A percentile compares a stretch with the other conserved stretches of the same genome.
Evolutionary conservation across 2,329 filamentous ascomycete genomes (phyloP).

Genomic region (Cercospora sp.): DNA sequence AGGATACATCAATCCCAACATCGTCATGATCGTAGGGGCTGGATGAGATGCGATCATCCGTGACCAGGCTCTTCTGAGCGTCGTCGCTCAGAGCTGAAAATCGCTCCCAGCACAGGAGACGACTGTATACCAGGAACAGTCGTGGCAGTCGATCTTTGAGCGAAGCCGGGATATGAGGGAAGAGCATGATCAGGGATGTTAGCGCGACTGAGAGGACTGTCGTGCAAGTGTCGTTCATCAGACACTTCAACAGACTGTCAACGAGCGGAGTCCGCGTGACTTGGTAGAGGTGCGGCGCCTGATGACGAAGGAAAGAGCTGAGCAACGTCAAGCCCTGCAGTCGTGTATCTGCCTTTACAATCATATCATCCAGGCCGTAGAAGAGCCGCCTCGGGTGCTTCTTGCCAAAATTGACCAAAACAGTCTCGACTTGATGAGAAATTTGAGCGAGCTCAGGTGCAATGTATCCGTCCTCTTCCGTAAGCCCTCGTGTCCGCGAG

Average conservation of each 20-base stretch:
- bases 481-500: constrained; percentile 42
- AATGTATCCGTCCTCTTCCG: constrained; percentile 38
- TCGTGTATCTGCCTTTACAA: constrained; percentile 65
- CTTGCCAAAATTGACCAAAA: constrained; percentile 61
- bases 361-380: constrained; percentile 62
- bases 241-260: constrained; percentile 67
- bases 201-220: constrained; percentile 73
- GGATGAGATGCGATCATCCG: constrained; percentile 37
- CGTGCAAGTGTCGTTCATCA: constrained; percentile 76
- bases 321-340: constrained; percentile 66
- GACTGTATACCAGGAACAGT: constrained; percentile 78
- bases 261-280: constrained; percentile 72
- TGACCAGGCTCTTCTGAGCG: constrained; percentile 38
- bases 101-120: constrained; percentile 76
- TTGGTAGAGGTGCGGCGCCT: constrained; percentile 76
- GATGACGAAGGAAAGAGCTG: constrained; percentile 69
- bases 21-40: constrained; percentile 45
- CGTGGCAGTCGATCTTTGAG: constrained; percentile 67
- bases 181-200: constrained; percentile 74
- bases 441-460: constrained; percentile 49
- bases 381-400: constrained; percentile 71
- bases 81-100: constrained; percentile 43
- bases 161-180: constrained; percentile 76
- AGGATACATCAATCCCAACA: constrained; percentile 46
- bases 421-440: constrained; percentile 52